phyloP scores from a whole-genome alignment of 768 basidiomycete genomes.

The Trametes punicea region DNA sequence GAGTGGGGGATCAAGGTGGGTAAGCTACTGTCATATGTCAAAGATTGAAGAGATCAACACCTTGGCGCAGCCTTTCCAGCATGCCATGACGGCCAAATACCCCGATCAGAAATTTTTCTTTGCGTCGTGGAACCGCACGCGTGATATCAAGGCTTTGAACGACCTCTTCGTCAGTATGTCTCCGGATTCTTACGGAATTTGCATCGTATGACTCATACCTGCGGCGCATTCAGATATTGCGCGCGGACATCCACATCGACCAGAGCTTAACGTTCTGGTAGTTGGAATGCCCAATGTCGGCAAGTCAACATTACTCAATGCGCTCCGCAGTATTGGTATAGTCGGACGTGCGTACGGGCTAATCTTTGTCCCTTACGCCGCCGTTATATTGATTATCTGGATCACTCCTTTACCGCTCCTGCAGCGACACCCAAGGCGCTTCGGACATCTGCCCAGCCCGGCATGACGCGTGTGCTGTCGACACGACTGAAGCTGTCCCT shows the following conservation, averaged over 20 bases:
- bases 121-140: slow-evolving; percentile 65
- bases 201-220: background rate
- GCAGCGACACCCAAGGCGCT: slow-evolving; percentile 84
- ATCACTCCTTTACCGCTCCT: background rate
- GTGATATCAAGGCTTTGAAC: slow-evolving; percentile 63
- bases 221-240: slow-evolving; percentile 53
- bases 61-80: slow-evolving; percentile 60
- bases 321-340: slow-evolving; percentile 83
- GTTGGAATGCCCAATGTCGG: slow-evolving; percentile 99
- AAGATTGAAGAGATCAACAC: background rate
- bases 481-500: slow-evolving; percentile 83
- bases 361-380: slow-evolving; percentile 31
- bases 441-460: slow-evolving; percentile 84
- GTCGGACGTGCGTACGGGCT: slow-evolving; percentile 68
- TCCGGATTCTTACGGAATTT: background rate
- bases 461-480: slow-evolving; percentile 85
- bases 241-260: slow-evolving; percentile 61
- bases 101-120: slow-evolving; percentile 68
- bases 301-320: slow-evolving; percentile 92
- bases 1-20: slow-evolving; percentile 84
- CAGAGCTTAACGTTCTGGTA: slow-evolving; percentile 85
- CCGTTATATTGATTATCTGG: background rate
- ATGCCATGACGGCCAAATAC: slow-evolving; percentile 66
- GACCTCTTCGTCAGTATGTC: slow-evolving; percentile 73
- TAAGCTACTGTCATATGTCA: slow-evolving; percentile 3